Evolutionary conservation across 805 yeast species (phyloP), one percentile per base, ranked within the genome.

Genomic region (Candida maris): DNA sequence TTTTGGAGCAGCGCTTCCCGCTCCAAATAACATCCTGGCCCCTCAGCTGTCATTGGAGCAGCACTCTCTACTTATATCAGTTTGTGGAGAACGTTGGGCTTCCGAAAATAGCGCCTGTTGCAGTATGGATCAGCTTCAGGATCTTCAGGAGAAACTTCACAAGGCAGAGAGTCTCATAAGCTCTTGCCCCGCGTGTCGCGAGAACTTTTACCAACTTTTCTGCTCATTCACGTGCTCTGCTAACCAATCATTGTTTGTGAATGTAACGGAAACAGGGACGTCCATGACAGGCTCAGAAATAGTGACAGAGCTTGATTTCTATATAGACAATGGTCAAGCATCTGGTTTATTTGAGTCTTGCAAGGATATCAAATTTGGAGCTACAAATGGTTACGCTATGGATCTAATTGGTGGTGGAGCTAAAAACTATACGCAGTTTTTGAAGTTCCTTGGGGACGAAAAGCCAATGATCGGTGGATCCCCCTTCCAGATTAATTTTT

Each of bases 341-440:
- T 51, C 68, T 0, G 65, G 52, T 2, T 77, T 91, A 51, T 91
- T 67, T 55, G 83, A 88, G 38, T 85, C 96, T 2, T 91, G 98
- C 64, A 84, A 84, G 49, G 78, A 81, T 44, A 82, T 91, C 56
- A 88, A 91, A 62, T 89, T 93, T 58, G 79, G 91, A 3, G 96
- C 96, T 6, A 88, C 97, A 3, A 91, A 89, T 59, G 96, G 97
- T 2, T 85, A 74, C 51, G 97, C 96, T 7, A 88, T 91, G 97
- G 97, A 91, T 56, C 69, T 91, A 27, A 81, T 91, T 27, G 98
- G 98, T 6, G 98, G 98, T n/a, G 97, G 97, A 2, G 97, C 97
- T 2, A 72, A 69, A 37, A 75, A 79, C 49, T 85, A 77, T 57
- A 49, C 67, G 21, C 77, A 77, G 37, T 91, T 91, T 55, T 65